Evolutionary conservation across 441 rosid species (phyloP), one percentile per base, ranked within the genome.

Genomic region (Sinapis alba): DNA sequence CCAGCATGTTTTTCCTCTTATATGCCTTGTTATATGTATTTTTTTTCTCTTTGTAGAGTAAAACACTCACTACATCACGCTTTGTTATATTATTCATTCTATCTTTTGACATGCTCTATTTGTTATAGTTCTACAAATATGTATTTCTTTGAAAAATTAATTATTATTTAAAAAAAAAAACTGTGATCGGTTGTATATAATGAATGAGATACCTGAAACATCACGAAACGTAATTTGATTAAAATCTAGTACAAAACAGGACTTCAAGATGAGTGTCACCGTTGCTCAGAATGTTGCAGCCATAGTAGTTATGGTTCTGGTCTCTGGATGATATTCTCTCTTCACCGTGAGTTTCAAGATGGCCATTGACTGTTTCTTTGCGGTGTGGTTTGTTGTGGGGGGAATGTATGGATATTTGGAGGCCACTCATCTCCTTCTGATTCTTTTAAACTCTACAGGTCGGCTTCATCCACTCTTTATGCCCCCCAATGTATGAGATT

Each of bases 341-440:
- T n/a, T n/a, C n/a, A n/a, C n/a, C n/a, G n/a, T n/a, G n/a, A n/a
- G n/a, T 73, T 89, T 91, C 75, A 83, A 87, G 84, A 90, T 90
- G 91, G 90, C 88, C 19, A 72, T 88, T 58, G 92, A 90, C 67
- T 90, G 90, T 80, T 90, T 90, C 78, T 90, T 90, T 76, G 92
- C 91, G 2, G 92, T 90, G 27, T 90, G 95, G 95, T 90, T 90
- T 80, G 92, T 90, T 20, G 91, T 90, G 1, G 92, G n/a, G n/a
- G 95, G 72, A 88, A 88, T 76, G 91, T 90, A 54, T 90, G 92
- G 95, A 90, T 90, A 56, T 85, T 90, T 71, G 95, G 95, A 72
- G 91, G 91, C 34, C 87, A 84, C 34, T 62, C 89, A 9, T 85
- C 86, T 72, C 86, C 95, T 64, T 79, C 84, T 59, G 89, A 90